phyloP scores from a whole-genome alignment of 495 filamentous ascomycete genomes.

The Tuber melanosporum region DNA sequence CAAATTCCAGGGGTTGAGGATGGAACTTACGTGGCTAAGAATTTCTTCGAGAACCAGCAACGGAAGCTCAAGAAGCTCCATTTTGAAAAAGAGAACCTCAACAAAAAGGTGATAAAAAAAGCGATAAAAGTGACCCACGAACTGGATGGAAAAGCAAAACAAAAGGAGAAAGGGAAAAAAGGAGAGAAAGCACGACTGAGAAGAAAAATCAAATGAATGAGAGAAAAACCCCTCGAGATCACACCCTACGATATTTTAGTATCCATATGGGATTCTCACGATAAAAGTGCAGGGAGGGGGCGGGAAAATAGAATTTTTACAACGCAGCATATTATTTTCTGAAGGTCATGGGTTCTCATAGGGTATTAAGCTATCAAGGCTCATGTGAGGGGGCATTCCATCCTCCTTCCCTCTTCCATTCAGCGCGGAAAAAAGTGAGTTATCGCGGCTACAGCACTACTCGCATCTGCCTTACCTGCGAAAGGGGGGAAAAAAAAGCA shows the following conservation, averaged over 20 bases:
- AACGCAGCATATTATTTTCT: not conserved
- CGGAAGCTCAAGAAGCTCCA: not conserved
- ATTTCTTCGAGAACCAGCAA: not conserved
- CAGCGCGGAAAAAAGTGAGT: not conserved
- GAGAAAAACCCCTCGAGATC: not conserved
- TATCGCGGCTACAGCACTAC: not conserved
- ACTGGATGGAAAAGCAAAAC: not conserved
- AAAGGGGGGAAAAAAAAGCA: not conserved
- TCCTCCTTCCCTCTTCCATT: not conserved
- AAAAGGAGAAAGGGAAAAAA: not conserved
- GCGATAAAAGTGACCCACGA: not conserved
- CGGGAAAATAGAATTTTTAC: not conserved
- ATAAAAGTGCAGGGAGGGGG: not conserved
- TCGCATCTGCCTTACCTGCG: not conserved
- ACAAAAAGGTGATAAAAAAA: not conserved
- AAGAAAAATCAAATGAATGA: not conserved
- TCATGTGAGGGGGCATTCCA: not conserved
- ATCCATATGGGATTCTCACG: not conserved
- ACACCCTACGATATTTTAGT: conserved; percentile 1
- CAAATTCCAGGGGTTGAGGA: not conserved
- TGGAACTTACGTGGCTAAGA: not conserved
- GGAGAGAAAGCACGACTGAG: not conserved
- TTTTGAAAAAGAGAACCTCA: not conserved
- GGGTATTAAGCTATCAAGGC: not conserved
- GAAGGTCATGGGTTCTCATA: not conserved